These are phyloP conservation scores for Diplosphaera chodatii DNA, from an alignment of 139 green algal genomes.

Conservation along the genomic window DNA sequence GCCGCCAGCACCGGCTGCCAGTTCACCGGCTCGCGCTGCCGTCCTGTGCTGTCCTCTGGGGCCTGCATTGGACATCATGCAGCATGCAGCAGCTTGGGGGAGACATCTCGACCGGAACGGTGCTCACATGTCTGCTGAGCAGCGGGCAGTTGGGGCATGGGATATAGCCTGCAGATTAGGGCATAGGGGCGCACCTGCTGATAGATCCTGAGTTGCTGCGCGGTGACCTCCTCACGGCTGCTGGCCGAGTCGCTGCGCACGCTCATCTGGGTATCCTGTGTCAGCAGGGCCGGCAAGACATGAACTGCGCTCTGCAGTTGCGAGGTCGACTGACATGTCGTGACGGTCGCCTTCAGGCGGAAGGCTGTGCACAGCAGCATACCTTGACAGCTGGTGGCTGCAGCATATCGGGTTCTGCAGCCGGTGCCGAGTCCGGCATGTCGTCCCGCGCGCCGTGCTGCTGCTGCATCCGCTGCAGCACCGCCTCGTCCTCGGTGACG, in stretches of 20 bases:
- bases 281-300: neutral
- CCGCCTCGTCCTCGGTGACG: neutral
- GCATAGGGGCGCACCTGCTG: neutral
- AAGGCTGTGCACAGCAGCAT: too few relatives aligned
- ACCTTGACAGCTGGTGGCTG: too few relatives aligned
- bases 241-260: neutral
- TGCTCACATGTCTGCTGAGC: neutral
- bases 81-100: neutral
- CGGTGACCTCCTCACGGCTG: neutral
- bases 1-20: conserved; percentile 2
- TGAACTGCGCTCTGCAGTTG: too few relatives aligned
- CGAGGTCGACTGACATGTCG: too few relatives aligned
- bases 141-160: too few relatives aligned
- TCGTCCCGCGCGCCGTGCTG: neutral
- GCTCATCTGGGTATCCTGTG: neutral
- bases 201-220: neutral
- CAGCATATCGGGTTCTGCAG: neutral
- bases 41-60: neutral
- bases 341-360: too few relatives aligned
- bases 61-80: neutral
- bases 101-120: too few relatives aligned
- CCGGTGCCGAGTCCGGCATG: neutral
- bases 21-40: conserved; percentile 1
- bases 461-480: neutral
- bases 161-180: too few relatives aligned